phyloP scores from a whole-genome alignment of 257 asterid species.

The Ophiorrhiza pumila region DNA sequence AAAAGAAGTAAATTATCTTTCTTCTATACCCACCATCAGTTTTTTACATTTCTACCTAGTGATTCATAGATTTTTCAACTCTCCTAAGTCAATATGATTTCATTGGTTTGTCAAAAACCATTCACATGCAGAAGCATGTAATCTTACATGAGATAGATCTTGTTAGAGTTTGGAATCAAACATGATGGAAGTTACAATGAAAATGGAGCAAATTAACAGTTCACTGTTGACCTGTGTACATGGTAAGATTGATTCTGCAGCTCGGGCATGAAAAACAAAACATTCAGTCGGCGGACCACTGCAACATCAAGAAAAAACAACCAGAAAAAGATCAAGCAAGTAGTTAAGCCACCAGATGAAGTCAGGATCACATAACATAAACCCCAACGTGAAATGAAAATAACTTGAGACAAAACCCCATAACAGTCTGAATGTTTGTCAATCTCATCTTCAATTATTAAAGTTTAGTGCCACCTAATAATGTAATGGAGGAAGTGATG shows the following conservation, averaged over 20 bases:
- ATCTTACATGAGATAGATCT: background rate
- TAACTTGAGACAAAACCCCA: background rate
- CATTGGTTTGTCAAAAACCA: background rate
- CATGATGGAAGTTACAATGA: background rate
- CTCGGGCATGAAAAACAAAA: conserved; percentile 86
- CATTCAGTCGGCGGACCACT: conserved; percentile 99
- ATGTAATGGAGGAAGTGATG: background rate
- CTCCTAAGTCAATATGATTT: background rate
- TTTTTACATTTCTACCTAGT: background rate
- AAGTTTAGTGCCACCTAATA: too few relatives aligned
- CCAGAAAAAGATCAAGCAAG: conserved; percentile 1
- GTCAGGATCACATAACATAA: background rate
- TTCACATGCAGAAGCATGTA: background rate
- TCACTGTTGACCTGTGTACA: conserved; percentile 48
- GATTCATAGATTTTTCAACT: background rate
- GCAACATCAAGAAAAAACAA: conserved; percentile 29
- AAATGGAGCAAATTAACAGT: background rate
- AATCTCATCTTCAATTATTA: conserved; percentile 1
- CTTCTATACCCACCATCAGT: background rate
- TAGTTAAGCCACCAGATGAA: background rate
- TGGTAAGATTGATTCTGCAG: conserved; percentile 66
- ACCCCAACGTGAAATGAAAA: background rate
- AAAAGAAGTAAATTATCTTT: background rate
- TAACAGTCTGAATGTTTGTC: background rate
- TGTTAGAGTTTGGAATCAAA: background rate